Conservation (phyloP, 495 filamentous ascomycete species). For the Trichoderma virens region DNA sequence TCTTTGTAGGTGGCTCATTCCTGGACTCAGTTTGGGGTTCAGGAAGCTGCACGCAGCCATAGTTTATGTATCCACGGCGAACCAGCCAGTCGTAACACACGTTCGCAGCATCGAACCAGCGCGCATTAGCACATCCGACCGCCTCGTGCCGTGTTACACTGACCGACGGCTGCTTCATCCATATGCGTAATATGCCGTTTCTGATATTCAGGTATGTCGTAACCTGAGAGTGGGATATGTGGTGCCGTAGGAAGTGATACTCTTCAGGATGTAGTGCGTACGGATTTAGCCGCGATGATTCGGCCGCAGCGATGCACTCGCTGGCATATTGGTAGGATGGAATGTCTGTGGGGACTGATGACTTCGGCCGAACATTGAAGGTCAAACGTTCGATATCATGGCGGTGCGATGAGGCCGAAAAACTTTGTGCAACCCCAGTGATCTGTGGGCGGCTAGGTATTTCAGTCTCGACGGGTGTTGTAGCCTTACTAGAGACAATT, state of each 20-base stretch:
- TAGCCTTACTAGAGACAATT: constrained; percentile 47
- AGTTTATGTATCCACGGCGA: constrained; percentile 92
- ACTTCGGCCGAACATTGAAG: constrained; percentile 58
- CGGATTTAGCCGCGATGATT: constrained; percentile 82
- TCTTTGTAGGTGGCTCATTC: constrained; percentile 26
- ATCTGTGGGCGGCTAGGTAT: constrained; percentile 22
- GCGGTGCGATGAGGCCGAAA: constrained; percentile 2
- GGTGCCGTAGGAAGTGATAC: constrained; percentile 66
- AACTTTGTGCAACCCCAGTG: neutral
- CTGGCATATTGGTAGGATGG: constrained; percentile 68
- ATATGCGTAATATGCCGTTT: constrained; percentile 88
- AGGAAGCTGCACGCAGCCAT: constrained; percentile 69
- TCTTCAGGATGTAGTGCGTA: constrained; percentile 83
- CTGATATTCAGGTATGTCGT: constrained; percentile 96
- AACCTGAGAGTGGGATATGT: constrained; percentile 82
- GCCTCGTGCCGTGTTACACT: constrained; percentile 83
- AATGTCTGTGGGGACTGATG: constrained; percentile 72
- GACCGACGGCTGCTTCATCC: constrained; percentile 84
- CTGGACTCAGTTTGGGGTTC: constrained; percentile 24
- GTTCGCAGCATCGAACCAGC: constrained; percentile 85
- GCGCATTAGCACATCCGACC: constrained; percentile 79
- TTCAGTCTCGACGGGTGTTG: constrained; percentile 45
- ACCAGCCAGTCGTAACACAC: constrained; percentile 90
- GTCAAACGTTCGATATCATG: constrained; percentile 21
- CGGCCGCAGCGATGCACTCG: constrained; percentile 81